These are phyloP conservation scores for Ceratocystis ficicola DNA, from an alignment of 2,329 filamentous ascomycete genomes.

Conservation along the genomic window DNA sequence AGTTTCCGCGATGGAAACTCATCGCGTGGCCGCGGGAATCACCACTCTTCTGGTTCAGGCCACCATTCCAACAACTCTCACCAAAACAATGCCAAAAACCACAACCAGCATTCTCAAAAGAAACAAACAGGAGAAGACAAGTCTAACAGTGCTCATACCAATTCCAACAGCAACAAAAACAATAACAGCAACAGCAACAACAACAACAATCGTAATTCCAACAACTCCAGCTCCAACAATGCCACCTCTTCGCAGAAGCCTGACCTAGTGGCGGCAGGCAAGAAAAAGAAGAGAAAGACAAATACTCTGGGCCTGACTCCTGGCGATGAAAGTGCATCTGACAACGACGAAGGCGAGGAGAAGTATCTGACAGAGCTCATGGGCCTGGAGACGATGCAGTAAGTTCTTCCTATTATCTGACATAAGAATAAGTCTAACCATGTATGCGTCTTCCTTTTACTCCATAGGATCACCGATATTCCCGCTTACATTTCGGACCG, in stretches of 20 bases:
- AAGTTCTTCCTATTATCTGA: constrained; percentile 28
- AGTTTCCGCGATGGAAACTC: constrained; percentile 30
- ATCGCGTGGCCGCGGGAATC: constrained; percentile 34
- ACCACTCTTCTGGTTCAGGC: constrained; percentile 37
- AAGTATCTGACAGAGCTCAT: constrained; percentile 48
- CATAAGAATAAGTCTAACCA: constrained; percentile 25
- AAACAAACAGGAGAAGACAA: constrained; percentile 16
- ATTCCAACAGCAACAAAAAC: constrained; percentile 26
- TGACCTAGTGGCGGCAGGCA: constrained; percentile 38
- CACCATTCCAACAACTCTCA: constrained; percentile 30
- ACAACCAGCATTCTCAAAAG: constrained; percentile 23
- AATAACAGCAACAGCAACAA: constrained; percentile 32
- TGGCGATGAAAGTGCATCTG: constrained; percentile 49
- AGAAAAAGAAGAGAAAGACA: constrained; percentile 60
- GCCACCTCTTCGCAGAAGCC: constrained; percentile 26
- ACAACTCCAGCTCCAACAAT: constrained; percentile 19
- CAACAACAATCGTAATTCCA: constrained; percentile 25
- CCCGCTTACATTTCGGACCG: constrained; percentile 71
- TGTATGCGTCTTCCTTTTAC: neutral
- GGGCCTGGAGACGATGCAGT: constrained; percentile 45
- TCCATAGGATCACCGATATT: constrained; percentile 51
- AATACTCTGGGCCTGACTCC: constrained; percentile 62
- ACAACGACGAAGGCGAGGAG: constrained; percentile 60
- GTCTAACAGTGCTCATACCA: constrained; percentile 18
- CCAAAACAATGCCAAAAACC: constrained; percentile 26